These are phyloP conservation scores for Aspergillus campestris DNA, from an alignment of 495 filamentous ascomycete genomes.

Conservation along the genomic window DNA sequence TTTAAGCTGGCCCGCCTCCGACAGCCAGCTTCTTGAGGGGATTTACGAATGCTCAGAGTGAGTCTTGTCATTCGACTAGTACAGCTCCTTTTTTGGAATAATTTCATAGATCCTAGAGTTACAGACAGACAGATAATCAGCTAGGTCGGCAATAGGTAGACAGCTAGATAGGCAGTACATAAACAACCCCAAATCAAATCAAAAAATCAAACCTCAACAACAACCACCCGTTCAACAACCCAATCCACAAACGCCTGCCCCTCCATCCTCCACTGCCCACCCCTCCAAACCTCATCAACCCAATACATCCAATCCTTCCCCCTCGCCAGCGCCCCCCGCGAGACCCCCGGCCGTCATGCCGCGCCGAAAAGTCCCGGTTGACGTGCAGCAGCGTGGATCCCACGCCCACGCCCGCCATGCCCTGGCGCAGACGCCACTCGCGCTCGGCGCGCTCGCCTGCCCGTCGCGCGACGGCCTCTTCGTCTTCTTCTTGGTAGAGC, in stretches of 20 bases:
- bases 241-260: conserved; percentile 38
- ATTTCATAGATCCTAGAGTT: too few relatives aligned
- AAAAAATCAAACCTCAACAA: conserved; percentile 26
- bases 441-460: conserved; percentile 75
- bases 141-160: too few relatives aligned
- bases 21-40: not conserved
- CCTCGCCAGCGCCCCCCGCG: conserved; percentile 8
- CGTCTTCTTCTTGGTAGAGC: conserved; percentile 80
- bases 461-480: conserved; percentile 62
- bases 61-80: too few relatives aligned
- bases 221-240: conserved; percentile 33
- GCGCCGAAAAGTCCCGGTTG: conserved; percentile 26
- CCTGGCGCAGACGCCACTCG: conserved; percentile 68
- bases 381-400: conserved; percentile 19
- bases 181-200: not conserved
- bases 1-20: not conserved
- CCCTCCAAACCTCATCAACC: conserved; percentile 30
- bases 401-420: conserved; percentile 17
- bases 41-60: too few relatives aligned
- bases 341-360: conserved; percentile 2
- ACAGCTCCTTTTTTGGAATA: too few relatives aligned
- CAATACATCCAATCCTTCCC: conserved; percentile 28
- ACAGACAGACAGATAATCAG: too few relatives aligned
- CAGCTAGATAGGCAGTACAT: not conserved
- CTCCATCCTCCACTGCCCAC: conserved; percentile 35